These are phyloP conservation scores for Hypoxylon subgilvum DNA, from an alignment of 495 filamentous ascomycete genomes.

Conservation along the genomic window DNA sequence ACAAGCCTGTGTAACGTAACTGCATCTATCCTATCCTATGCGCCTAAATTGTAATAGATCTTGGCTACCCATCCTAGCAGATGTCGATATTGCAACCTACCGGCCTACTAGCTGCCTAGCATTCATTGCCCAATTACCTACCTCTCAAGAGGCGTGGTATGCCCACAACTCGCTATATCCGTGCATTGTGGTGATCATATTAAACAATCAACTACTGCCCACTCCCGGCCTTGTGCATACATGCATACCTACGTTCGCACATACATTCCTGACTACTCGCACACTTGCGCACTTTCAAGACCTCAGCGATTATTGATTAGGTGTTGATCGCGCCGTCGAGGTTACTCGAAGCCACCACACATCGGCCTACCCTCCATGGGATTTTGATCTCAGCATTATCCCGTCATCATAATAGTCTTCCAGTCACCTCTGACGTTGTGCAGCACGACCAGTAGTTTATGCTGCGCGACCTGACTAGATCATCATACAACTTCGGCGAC, in stretches of 20 bases:
- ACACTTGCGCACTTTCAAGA: background rate
- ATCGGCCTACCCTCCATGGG: background rate
- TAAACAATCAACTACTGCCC: conserved; percentile 29
- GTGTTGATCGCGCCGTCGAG: background rate
- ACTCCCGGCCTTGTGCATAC: conserved; percentile 11
- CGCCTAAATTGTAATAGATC: conserved; percentile 27
- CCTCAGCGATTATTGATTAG: background rate
- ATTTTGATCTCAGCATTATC: conserved; percentile 2
- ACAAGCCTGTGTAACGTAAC: conserved; percentile 28
- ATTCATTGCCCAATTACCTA: conserved; percentile 6
- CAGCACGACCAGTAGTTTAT: conserved; percentile 19
- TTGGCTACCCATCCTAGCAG: conserved; percentile 14
- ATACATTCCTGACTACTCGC: conserved; percentile 1
- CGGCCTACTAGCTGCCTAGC: no score
- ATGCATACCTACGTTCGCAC: no score
- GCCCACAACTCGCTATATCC: conserved; percentile 21
- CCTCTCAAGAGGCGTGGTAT: conserved; percentile 5
- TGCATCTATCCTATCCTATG: conserved; percentile 21
- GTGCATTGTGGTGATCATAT: conserved; percentile 15
- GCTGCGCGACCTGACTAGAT: conserved; percentile 36
- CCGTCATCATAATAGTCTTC: conserved; percentile 9
- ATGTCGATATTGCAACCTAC: conserved; percentile 9
- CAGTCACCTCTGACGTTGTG: conserved; percentile 27
- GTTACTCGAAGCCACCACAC: background rate
- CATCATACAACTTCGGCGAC: conserved; percentile 17